Conservation (phyloP, 2,329 filamentous ascomycete species). For the Trichoderma sp. region DNA sequence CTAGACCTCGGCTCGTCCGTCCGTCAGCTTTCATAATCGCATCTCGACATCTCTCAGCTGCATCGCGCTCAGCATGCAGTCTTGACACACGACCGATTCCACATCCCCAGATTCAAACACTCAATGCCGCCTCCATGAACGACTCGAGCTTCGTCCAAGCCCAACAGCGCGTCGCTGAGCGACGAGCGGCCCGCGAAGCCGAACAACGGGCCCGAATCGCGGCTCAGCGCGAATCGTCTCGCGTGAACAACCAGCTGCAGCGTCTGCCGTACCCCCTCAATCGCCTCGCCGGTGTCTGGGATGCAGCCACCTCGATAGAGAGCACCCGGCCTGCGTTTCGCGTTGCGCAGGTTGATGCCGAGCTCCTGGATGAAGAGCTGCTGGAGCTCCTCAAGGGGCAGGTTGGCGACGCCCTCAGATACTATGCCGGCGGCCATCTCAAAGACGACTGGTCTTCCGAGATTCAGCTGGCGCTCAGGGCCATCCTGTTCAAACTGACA, state of each 20-base stretch:
- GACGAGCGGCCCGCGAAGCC: constrained; percentile 72
- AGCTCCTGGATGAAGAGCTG: constrained; percentile 90
- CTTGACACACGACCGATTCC: neutral
- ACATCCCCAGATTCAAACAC: neutral
- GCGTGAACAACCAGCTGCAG: constrained; percentile 53
- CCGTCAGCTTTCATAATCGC: constrained; percentile 6
- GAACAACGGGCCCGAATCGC: constrained; percentile 58
- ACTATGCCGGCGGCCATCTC: constrained; percentile 71
- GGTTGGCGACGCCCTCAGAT: constrained; percentile 83
- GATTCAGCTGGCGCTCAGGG: constrained; percentile 73
- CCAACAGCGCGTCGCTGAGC: constrained; percentile 79
- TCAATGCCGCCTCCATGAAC: constrained; percentile 44
- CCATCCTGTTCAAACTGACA: constrained; percentile 86
- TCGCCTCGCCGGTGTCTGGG: constrained; percentile 62
- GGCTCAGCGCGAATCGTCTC: constrained; percentile 50
- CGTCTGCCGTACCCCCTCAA: constrained; percentile 63
- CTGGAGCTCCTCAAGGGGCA: constrained; percentile 81
- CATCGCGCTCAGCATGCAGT: neutral
- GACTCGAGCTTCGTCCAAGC: constrained; percentile 77
- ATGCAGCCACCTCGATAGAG: constrained; percentile 68
- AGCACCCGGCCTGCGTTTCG: constrained; percentile 84
- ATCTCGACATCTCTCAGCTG: neutral
- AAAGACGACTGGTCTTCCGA: constrained; percentile 86
- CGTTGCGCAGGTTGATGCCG: constrained; percentile 93
- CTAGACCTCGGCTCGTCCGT: constrained; percentile 18